Conservation (phyloP, 257 asterid species). For the Nyctanthes arbortristis region DNA sequence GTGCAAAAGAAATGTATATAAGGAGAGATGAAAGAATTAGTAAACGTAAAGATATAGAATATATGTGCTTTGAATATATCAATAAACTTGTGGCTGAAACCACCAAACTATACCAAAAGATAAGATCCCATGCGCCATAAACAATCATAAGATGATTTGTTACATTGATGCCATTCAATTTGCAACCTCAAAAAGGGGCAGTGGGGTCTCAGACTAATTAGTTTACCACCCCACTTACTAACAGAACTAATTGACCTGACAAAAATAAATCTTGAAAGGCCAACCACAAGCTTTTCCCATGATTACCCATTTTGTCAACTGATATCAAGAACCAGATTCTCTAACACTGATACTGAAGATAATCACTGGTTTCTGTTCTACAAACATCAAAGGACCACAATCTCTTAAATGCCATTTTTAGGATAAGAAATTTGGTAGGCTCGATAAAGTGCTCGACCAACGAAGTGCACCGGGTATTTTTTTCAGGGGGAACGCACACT, state of each 20-base stretch:
- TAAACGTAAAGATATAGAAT: too few species aligned
- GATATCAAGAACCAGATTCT: constrained; percentile 27
- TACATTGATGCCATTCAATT: background rate
- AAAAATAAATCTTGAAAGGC: background rate
- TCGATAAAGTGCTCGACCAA: too few species aligned
- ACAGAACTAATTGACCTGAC: constrained; percentile 18
- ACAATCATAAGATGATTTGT: background rate
- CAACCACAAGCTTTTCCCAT: constrained; percentile 15
- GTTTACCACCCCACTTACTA: too few species aligned
- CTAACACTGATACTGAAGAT: background rate
- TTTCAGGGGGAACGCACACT: too few species aligned
- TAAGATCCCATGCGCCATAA: constrained; percentile 17
- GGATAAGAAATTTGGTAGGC: too few species aligned
- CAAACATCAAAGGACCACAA: too few species aligned
- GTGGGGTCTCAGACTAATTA: constrained; percentile 24
- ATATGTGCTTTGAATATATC: background rate
- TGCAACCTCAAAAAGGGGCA: background rate
- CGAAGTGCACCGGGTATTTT: too few species aligned
- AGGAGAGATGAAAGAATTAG: background rate
- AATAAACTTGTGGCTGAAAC: constrained; percentile 8
- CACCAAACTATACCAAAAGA: background rate
- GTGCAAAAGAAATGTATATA: background rate
- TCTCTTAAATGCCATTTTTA: too few species aligned
- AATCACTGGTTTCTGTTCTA: too few species aligned
- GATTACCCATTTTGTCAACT: constrained; percentile 20